Evolutionary conservation across 768 basidiomycete species (phyloP), one percentile per base, ranked within the genome.

Genomic region (Amanita brunnescens): DNA sequence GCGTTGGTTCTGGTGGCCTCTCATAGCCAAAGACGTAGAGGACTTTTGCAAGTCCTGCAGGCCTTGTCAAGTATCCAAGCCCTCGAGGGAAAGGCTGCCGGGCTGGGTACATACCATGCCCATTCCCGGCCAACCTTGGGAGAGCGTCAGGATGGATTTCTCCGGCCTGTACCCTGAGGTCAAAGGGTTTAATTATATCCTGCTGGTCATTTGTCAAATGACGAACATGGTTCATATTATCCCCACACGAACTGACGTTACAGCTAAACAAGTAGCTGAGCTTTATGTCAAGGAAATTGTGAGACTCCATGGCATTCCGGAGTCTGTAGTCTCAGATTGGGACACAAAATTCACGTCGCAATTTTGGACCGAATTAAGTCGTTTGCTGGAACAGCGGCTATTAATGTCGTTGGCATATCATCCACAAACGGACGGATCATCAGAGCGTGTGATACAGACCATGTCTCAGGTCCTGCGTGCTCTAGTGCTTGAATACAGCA

Each of bases 101-200:
- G 67, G 67, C 16, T 51, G 64, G n/a, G 49, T 67, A 0, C 62
- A 66, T 23, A 49, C 55, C 1, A 55, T 61, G 32, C 63, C 61
- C 0, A 53, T 65, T 0, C 65, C 65, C 0, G 39, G 32, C 0
- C 24, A 42, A 0, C 72, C 68, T 0, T 70, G 66, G 66, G 56
- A 62, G 2, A 59, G 60, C 0, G 66, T 72, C 0, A 61, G 58
- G 0, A 66, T 73, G 30, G 70, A 73, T 53, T 72, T 72, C 39
- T 49, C 70, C 0, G 70, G 63, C 0, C 64, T 62, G 0, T 54
- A 71, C 3, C 67, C 65, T 1, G 5, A 30, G 54, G 23, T 60
- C 45, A 40, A 58, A 34, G 58, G 53, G 1, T 63, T 24, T 21
- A 59, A 66, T 34, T 61, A 58, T 41, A 34, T 65, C 1, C 57